phyloP scores from a whole-genome alignment of 75 land plant species.

The Selaginella moellendorffii region DNA sequence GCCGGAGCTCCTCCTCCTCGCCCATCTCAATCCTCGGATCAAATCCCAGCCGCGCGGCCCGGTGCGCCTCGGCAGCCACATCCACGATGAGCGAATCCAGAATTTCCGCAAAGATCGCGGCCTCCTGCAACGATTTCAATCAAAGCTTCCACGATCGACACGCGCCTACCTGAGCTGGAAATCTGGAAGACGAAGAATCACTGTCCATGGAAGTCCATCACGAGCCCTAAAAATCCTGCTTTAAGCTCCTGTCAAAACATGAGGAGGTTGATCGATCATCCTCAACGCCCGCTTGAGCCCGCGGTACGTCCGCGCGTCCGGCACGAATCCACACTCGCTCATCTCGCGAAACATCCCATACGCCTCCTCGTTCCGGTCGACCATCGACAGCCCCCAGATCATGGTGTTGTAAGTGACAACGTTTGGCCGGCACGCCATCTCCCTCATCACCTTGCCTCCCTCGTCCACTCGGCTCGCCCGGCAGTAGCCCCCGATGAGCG shows the following conservation, averaged over 20 bases:
- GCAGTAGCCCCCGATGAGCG: slow-evolving; percentile 63
- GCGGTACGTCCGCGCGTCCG: slow-evolving; percentile 46
- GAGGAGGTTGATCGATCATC: too few species aligned
- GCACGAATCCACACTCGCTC: slow-evolving; percentile 29
- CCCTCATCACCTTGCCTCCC: slow-evolving; percentile 28
- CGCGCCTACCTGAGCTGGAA: too few species aligned
- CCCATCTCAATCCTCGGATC: slow-evolving; percentile 40
- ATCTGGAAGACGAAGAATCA: too few species aligned
- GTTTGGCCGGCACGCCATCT: slow-evolving; percentile 30
- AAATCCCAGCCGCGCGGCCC: slow-evolving; percentile 70
- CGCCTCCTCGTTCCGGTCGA: slow-evolving; percentile 22
- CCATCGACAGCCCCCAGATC: slow-evolving; percentile 37
- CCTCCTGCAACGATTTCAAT: slow-evolving; percentile 22
- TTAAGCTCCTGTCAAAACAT: too few species aligned
- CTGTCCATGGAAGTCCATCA: too few species aligned
- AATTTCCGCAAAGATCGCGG: slow-evolving; percentile 37
- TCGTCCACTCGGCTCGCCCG: slow-evolving; percentile 35
- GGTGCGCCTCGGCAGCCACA: slow-evolving; percentile 80
- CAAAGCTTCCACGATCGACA: too few species aligned
- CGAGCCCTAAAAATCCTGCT: too few species aligned
- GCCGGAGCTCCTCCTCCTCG: slow-evolving; percentile 59
- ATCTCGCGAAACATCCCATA: slow-evolving; percentile 41
- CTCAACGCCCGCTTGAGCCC: too few species aligned
- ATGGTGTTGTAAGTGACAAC: slow-evolving; percentile 46
- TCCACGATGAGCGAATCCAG: slow-evolving; percentile 75